phyloP scores from a whole-genome alignment of 225 moss, liverwort and hornwort species.

The Sphagnum contortum region DNA sequence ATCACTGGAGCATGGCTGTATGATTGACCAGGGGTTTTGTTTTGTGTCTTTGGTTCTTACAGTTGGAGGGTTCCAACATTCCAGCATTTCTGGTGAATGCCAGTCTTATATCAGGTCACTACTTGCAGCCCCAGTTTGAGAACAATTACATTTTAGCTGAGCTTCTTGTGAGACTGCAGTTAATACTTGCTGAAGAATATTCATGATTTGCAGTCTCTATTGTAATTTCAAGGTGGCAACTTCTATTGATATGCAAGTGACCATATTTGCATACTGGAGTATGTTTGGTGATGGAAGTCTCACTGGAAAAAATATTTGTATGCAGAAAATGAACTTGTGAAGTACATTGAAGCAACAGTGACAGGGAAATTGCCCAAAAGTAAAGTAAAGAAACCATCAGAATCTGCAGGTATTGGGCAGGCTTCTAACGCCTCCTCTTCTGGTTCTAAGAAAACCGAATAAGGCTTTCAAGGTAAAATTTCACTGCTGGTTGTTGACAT shows the following conservation, averaged over 20 bases:
- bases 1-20: too few species aligned
- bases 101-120: conserved; percentile 31
- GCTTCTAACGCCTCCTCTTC: conserved; percentile 23
- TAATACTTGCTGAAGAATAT: too few species aligned
- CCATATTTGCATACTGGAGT: too few species aligned
- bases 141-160: too few species aligned
- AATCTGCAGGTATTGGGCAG: conserved; percentile 53
- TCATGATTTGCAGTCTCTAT: too few species aligned
- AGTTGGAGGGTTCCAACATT: conserved; percentile 42
- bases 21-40: too few species aligned
- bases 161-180: too few species aligned
- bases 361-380: conserved; percentile 50
- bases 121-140: too few species aligned
- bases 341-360: conserved; percentile 43
- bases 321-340: conserved; percentile 51
- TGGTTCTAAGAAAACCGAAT: conserved; percentile 45
- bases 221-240: too few species aligned
- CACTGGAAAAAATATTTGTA: background rate
- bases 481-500: conserved; percentile 3
- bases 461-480: conserved; percentile 26
- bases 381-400: conserved; percentile 55
- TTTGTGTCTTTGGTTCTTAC: too few species aligned
- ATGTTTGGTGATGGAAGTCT: too few species aligned
- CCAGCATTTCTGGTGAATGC: conserved; percentile 53
- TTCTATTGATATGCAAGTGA: too few species aligned